Evolutionary conservation across 1,284 basidiomycete species (phyloP).

Genomic region (Afroboletus lepidellus): DNA sequence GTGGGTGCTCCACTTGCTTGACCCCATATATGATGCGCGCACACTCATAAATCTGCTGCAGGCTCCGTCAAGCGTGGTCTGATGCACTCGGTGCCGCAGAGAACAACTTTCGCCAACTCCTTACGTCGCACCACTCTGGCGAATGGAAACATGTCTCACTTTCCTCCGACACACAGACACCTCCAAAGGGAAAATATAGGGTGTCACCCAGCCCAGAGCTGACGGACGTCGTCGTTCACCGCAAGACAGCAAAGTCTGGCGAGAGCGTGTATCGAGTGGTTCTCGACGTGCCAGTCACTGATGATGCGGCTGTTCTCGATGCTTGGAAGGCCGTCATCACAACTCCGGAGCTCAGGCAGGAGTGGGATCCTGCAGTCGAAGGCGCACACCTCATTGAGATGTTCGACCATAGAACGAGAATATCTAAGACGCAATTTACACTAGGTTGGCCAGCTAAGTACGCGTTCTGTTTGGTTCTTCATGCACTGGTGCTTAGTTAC

Average conservation of each 20-base stretch:
- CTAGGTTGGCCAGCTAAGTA: constrained; percentile 97
- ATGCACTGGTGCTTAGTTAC: constrained; percentile 8
- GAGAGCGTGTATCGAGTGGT: constrained; percentile 82
- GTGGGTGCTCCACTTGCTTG: constrained; percentile 13
- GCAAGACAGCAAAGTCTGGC: constrained; percentile 59
- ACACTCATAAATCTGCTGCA: constrained; percentile 26
- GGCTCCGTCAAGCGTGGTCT: constrained; percentile 75
- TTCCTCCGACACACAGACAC: constrained; percentile 42
- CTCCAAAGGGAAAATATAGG: constrained; percentile 61
- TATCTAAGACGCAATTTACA: constrained; percentile 87
- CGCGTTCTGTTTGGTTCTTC: constrained; percentile 33
- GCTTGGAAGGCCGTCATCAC: constrained; percentile 81
- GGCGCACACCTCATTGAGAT: constrained; percentile 81
- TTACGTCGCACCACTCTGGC: constrained; percentile 57
- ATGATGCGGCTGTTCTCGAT: constrained; percentile 67
- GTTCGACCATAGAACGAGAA: constrained; percentile 82
- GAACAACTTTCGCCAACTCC: constrained; percentile 63
- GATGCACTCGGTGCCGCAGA: constrained; percentile 69
- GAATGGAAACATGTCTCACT: constrained; percentile 72
- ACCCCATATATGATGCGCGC: not conserved
- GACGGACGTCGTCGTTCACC: constrained; percentile 67
- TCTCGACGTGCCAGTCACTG: constrained; percentile 70
- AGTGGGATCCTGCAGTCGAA: constrained; percentile 94
- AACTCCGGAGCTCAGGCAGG: constrained; percentile 82
- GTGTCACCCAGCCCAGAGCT: constrained; percentile 53